Evolutionary conservation across 1,284 basidiomycete species (phyloP), one percentile per base, ranked within the genome.

Genomic region (Rhodotorula sp.): DNA sequence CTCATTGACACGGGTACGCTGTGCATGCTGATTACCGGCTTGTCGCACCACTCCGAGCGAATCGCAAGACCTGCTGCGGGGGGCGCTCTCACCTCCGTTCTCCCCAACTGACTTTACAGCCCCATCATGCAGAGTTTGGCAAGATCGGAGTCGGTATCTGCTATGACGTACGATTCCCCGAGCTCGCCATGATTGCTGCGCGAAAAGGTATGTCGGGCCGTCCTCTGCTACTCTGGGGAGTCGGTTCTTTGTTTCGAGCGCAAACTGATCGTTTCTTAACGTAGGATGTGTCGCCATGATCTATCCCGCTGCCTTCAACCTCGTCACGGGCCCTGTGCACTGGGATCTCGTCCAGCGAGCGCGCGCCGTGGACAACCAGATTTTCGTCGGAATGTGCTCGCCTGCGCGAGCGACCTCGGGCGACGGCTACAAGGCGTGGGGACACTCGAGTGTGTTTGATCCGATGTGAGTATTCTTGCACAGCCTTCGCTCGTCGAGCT

Each of bases 381-480:
- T 98, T 29, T 99, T 88, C 82, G 88, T 96, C 72, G 86, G 91
- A 4, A 95, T 95, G 89, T 97, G 94, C 81, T 97, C 94, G 73
- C 94, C 95, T 45, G 94, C 96, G 1, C 86, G 95, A 49, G 91
- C 96, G 75, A 80, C 89, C 68, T 86, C 84, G 22, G 89, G 91
- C 44, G 85, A 74, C 33, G 76, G 71, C 2, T 77, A 77, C 75
- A 76, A 76, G 33, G 54, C 78, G 89, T 96, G 91, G 87, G 94
- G 93, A 1, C 92, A 94, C 80, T 91, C 91, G 10, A 89, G 90
- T 85, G 85, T 95, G 24, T 88, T 94, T 29, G 90, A 95, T 81
- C 94, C 95, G 20, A 87, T 90, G 91, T 91, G 79, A 81, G 89
- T 82, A n/a, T 30, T 42, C n/a, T 82, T 55, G 29, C 20, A 22